Base-by-base conservation (phyloP, 2,329 filamentous ascomycete species). In the Penicillium paneum region DNA sequence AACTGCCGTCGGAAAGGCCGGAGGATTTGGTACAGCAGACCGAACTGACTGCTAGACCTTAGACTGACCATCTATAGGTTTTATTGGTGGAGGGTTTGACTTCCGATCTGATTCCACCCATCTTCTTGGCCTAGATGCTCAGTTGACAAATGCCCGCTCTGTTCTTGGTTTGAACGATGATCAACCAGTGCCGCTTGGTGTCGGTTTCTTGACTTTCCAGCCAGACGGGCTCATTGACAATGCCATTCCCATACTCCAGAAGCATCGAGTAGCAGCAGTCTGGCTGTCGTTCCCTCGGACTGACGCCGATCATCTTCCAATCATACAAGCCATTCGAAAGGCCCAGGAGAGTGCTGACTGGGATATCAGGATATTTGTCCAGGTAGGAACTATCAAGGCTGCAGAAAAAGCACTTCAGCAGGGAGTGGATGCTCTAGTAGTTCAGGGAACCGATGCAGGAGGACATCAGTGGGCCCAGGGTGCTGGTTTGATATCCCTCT, bases 281-380 rank as follows among this genome's bases (percentile, higher is more conserved):
- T 89, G 86, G 86, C 78, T 89, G 43, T 89, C 88, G 64, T 86
- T 85, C 3, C 83, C 84, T 7, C 29, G 41, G 2, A 71, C 75
- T 5, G 67, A 76, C 15, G 66, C 74, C 19, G 71, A 75, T 15
- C 69, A 67, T 40, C 65, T 72, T 39, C 50, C 51, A 48, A 24
- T 68, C 47, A 40, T 76, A 67, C 71, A 65, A 67, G 21, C 57
- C 48, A 28, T 65, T 51, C 49, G 49, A 7, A 28, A 66, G 24
- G 66, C 64, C 8, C 65, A 74, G 24, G 46, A 57, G 5, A 69
- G 59, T 11, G 72, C 71, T 64, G 38, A 74, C 8, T 35, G 63
- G 66, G 32, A 65, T 53, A 28, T 81, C 59, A 76, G 76, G 54
- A 77, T 86, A 8, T 84, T 85, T 67, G 76, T 86, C 1, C 85